Base-by-base conservation (phyloP, 352 stramenopile species). In the Phytophthora kernoviae region DNA sequence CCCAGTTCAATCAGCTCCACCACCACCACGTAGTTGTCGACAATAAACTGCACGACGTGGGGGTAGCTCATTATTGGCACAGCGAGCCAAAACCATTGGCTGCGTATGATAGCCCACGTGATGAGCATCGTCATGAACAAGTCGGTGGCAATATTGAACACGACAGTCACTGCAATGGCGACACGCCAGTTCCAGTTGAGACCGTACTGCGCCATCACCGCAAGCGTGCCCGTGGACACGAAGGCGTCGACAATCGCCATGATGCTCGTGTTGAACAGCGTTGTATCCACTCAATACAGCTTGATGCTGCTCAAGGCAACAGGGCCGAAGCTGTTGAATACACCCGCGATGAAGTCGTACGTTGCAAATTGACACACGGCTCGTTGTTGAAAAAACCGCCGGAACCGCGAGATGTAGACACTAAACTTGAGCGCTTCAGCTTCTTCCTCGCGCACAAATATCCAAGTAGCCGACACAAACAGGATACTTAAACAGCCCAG, bases 261-360 rank as follows among this genome's bases (percentile, higher is more conserved):
- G 30, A 88, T 51, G 27, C 68, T 87, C 18, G 70, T 53, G 57
- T 87, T 87, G 43, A 88, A 78, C 26, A 74, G 70, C 7, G 75
- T 85, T 8, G 75, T 76, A 22, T 88, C 76, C 14, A 83, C 75
- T 79, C 76, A 88, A 41, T 72, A 73, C 4, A 72, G 27, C 36
- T 84, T 77, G 48, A 88, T 81, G 47, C 80, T 77, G 42, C 73
- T 79, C 10, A 64, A 80, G 0, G 69, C 66, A 8, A 84, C 77
- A 32, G 74, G 79, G 50, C 81, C 87, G 49, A 90, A 88, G 45
- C 62, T 84, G 56, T 84, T 76, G 54, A 88, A 87, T 5, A 88
- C 64, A 0, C 61, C 70, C 1, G 73, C 79, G 59, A 88, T 81
- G 60, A 89, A 89, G 33, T 85, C 79, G 65, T 90, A 91, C 9